Base-by-base conservation (phyloP, 208 protist species). In the Chromosphaera perkinsii region DNA sequence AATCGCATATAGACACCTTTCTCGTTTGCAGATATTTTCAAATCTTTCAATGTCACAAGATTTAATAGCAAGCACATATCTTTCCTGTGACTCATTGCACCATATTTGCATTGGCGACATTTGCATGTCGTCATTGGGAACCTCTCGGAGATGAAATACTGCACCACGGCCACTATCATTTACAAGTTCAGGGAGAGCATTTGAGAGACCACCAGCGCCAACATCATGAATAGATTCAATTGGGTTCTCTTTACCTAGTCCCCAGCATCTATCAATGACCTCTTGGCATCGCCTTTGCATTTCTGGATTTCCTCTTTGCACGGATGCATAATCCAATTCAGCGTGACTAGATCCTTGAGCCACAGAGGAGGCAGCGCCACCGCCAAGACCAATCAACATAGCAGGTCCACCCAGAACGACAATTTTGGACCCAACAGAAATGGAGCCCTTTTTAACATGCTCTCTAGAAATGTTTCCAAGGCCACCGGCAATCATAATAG, bases 141-240 rank as follows among this genome's bases (percentile, higher is more conserved):
- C 71, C n/a, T 54, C 60, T 10, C 71, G 31, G 3, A 76, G 42
- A n/a, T 77, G 29, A 31, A 73, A 64, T 32, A 47, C 2, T 20
- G 40, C 70, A 4, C 70, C 65, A 1, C 42, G 20, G 0, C 56
- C 63, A 39, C 24, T 20, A 58, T 74, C 75, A 67, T 77, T 48
- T 12, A 79, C 69, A 39, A 79, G 5, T 39, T 79, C 75, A 32
- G 75, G 75, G 3, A 79, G 36, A 20, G 75, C 75, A 51, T 79
- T 79, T 26, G 27, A 58, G 0, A 79, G 59, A 0, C 75, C 75
- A 35, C 75, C 75, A 2, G 75, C 75, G 29, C 75, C 75, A 27
- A 79, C 75, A 66, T 79, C 75, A 58, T 79, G 75, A 29, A 79
- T 77, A 32, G 43, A 77, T n/a, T 66, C 52, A 54, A 79, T 72